Conservation (phyloP, 768 basidiomycete species). For the Suillus subalutaceus region DNA sequence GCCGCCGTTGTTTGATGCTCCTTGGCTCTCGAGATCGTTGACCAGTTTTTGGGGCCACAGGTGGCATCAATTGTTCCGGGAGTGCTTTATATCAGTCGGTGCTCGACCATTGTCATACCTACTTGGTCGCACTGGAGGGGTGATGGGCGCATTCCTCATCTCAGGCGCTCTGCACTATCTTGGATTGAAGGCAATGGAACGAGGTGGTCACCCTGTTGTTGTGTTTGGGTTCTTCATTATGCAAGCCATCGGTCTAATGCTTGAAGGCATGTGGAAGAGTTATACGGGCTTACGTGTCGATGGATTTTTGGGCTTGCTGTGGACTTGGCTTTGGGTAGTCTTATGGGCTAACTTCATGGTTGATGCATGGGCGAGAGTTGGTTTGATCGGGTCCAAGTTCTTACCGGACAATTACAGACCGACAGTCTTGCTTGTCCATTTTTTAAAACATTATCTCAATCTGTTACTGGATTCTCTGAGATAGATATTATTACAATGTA, state of each 20-base stretch:
- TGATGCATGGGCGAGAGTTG: conserved; percentile 40
- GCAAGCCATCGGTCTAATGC: conserved; percentile 52
- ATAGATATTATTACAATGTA: neutral
- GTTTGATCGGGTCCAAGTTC: conserved; percentile 5
- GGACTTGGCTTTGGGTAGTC: conserved; percentile 52
- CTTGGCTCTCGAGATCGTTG: conserved; percentile 62
- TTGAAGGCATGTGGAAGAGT: conserved; percentile 51
- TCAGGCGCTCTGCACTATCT: conserved; percentile 65
- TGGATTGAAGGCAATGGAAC: conserved; percentile 60
- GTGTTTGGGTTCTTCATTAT: conserved; percentile 59
- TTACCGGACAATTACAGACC: conserved; percentile 11
- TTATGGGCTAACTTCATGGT: conserved; percentile 50
- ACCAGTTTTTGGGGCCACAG: conserved; percentile 59
- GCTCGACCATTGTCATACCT: conserved; percentile 43
- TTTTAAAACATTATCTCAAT: neutral
- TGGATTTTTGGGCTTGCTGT: conserved; percentile 53
- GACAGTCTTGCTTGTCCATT: conserved; percentile 16
- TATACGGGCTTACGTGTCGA: conserved; percentile 48
- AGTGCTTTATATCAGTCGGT: conserved; percentile 57
- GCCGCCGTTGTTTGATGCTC: conserved; percentile 64
- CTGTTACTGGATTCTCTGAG: neutral
- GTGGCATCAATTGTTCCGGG: conserved; percentile 75
- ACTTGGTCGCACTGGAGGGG: conserved; percentile 49
- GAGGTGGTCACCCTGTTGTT: conserved; percentile 46
- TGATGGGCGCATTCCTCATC: conserved; percentile 60